Conservation (phyloP, 768 basidiomycete genomes). For the Hortiboletus campestris region DNA sequence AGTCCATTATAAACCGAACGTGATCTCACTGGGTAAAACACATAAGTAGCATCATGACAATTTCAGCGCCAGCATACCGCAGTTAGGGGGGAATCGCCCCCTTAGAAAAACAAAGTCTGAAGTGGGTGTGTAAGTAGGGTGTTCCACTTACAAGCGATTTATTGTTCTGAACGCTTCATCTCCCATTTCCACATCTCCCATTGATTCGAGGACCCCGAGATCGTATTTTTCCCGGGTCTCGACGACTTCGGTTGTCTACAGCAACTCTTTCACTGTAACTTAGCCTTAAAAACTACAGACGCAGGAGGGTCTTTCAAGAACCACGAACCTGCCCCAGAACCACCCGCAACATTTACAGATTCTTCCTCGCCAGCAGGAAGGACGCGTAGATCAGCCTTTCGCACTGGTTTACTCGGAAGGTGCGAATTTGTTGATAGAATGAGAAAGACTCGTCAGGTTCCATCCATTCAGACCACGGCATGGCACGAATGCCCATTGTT, state of each 20-base stretch:
- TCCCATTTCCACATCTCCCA: conserved; percentile 27
- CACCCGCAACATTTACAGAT: conserved; percentile 31
- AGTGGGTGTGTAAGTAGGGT: no score
- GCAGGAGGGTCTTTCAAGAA: not conserved
- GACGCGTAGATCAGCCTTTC: conserved; percentile 50
- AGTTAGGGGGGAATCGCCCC: not conserved
- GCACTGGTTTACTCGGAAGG: conserved; percentile 50
- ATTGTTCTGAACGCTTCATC: conserved; percentile 63
- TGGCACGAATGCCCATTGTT: conserved; percentile 70
- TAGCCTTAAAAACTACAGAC: not conserved
- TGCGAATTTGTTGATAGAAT: conserved; percentile 55
- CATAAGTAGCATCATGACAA: not conserved
- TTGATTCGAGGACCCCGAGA: conserved; percentile 39
- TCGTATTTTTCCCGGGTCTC: conserved; percentile 53
- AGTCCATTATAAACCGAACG: not conserved
- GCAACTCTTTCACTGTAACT: conserved; percentile 57
- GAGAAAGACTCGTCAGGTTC: conserved; percentile 65
- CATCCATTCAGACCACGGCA: conserved; percentile 76
- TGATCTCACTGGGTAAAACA: not conserved
- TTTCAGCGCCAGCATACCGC: not conserved
- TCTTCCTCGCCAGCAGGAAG: conserved; percentile 46
- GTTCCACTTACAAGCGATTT: conserved; percentile 54
- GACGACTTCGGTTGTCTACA: conserved; percentile 53
- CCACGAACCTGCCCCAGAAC: conserved; percentile 30
- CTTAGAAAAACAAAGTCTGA: not conserved